These are phyloP conservation scores for Pleurotus giganteus DNA, from an alignment of 768 basidiomycete species.

Conservation along the genomic window DNA sequence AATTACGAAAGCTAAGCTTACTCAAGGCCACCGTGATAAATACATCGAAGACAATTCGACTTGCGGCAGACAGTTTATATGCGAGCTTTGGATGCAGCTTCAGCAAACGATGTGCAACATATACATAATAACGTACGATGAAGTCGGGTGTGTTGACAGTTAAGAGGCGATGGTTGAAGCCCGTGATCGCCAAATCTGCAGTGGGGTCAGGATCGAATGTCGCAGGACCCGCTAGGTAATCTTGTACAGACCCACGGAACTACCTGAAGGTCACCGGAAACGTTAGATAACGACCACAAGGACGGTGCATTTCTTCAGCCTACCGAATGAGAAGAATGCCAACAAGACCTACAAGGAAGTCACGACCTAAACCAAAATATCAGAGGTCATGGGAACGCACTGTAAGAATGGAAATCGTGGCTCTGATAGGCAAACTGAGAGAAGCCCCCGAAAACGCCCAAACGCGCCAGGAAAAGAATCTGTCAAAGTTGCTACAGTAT, in stretches of 20 bases:
- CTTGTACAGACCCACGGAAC: neutral
- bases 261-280: neutral
- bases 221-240: neutral
- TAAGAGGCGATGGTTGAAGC: conserved; percentile 3
- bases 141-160: neutral
- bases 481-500: neutral
- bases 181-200: neutral
- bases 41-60: neutral
- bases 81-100: neutral
- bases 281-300: neutral
- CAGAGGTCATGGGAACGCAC: neutral
- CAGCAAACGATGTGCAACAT: neutral
- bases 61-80: neutral
- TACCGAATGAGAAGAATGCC: conserved; percentile 2
- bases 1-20: neutral
- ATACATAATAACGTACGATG: neutral
- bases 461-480: conserved; percentile 8
- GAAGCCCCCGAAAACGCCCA: conserved; percentile 3
- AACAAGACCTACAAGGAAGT: neutral
- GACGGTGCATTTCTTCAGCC: neutral
- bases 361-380: too few species aligned
- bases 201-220: neutral
- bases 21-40: conserved; percentile 5
- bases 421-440: neutral
- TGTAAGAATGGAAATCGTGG: neutral